Conservation (phyloP, 2,329 filamentous ascomycete genomes). For the Colletotrichum tofieldiae region DNA sequence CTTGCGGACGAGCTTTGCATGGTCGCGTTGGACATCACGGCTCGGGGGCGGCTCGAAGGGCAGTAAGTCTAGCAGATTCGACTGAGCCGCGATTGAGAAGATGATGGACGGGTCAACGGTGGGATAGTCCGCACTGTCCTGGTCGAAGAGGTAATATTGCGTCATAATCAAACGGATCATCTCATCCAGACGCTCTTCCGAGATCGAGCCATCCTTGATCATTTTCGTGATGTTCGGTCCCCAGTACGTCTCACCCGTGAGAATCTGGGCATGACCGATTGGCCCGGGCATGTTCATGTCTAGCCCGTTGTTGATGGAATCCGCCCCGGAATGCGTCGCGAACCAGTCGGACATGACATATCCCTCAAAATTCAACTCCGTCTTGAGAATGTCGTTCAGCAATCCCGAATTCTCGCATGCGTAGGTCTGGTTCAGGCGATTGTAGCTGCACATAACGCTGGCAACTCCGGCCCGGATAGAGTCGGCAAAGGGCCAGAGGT, state of each 20-base stretch:
- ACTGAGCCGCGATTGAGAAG: slow-evolving; percentile 32
- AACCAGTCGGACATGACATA: slow-evolving; percentile 77
- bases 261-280: slow-evolving; percentile 55
- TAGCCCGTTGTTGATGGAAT: slow-evolving; percentile 76
- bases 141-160: slow-evolving; percentile 71
- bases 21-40: slow-evolving; percentile 70
- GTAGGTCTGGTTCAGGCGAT: slow-evolving; percentile 79
- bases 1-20: slow-evolving; percentile 73
- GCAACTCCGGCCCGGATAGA: slow-evolving; percentile 77
- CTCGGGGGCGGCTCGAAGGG: slow-evolving; percentile 59
- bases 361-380: slow-evolving; percentile 81
- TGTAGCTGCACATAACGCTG: slow-evolving; percentile 81
- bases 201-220: slow-evolving; percentile 68
- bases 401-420: slow-evolving; percentile 75
- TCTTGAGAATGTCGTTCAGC: slow-evolving; percentile 77
- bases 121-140: slow-evolving; percentile 64
- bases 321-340: slow-evolving; percentile 82
- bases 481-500: slow-evolving; percentile 79
- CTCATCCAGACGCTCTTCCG: slow-evolving; percentile 75
- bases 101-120: slow-evolving; percentile 44
- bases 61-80: slow-evolving; percentile 22
- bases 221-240: slow-evolving; percentile 74
- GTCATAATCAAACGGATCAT: slow-evolving; percentile 77
- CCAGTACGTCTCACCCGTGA: slow-evolving; percentile 71
- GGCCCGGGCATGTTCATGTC: slow-evolving; percentile 87